These are phyloP conservation scores for Daldinia vernicosa DNA, from an alignment of 495 filamentous ascomycete species.

Conservation along the genomic window DNA sequence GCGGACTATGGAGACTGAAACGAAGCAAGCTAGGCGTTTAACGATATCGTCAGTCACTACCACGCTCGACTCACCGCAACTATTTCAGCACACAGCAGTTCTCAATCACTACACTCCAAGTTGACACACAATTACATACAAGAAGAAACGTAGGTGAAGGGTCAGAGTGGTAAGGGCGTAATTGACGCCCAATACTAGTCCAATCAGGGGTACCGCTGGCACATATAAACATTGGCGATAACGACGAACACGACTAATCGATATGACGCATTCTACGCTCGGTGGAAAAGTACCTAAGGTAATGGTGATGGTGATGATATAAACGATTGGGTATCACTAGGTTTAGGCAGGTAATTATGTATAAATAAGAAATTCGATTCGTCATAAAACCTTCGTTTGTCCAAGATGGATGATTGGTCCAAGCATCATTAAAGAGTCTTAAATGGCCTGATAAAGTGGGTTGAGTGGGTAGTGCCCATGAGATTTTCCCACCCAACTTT, in stretches of 20 bases:
- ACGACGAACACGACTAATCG: not conserved
- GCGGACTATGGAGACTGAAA: not conserved
- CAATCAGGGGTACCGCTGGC: not conserved
- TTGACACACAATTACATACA: not conserved
- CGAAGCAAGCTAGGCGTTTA: not conserved
- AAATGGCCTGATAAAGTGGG: slow-evolving; percentile 7
- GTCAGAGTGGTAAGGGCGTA: not conserved
- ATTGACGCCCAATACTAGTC: not conserved
- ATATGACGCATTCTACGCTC: not conserved
- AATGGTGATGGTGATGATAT: not conserved
- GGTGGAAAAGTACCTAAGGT: not conserved
- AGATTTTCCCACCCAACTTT: not conserved
- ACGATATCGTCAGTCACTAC: not conserved
- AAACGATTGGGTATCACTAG: not conserved
- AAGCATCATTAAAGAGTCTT: not conserved
- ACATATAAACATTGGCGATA: not conserved
- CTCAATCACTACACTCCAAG: not conserved
- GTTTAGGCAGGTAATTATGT: not conserved
- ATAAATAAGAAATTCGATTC: not conserved
- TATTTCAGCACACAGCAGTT: not conserved
- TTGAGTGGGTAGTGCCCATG: not conserved
- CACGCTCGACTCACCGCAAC: not conserved
- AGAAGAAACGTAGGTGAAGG: not conserved
- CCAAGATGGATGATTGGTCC: not conserved
- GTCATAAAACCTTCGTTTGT: not conserved